Base-by-base conservation (phyloP, 306 rosid genomes). In the Canavalia gladiata region DNA sequence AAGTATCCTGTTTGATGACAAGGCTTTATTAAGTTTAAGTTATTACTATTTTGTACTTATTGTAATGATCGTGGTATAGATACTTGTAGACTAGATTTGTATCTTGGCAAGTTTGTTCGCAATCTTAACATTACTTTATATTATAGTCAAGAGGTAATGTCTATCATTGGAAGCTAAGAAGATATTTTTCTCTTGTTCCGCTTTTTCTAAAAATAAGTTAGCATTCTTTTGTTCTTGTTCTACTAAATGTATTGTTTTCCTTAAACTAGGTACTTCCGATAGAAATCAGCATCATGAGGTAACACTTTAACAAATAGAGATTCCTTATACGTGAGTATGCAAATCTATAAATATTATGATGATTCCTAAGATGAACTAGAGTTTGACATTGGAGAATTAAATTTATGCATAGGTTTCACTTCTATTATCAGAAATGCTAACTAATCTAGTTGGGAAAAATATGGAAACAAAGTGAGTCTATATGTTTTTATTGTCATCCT, bases 71-170 rank as follows among this genome's bases (percentile, higher is more conserved):
- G 70, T 57, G 65, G 12, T 84, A 71, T 89, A 91, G 99, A 93
- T 95, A 62, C 89, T 93, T 58, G 89, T 96, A 74, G 91, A 95
- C 63, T 83, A 90, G 91, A 81, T 82, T 39, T 88, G 88, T 87
- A 47, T 85, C 39, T 67, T 85, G 11, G 79, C 95, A 54, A 60
- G 78, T 66, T 83, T 87, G 81, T 65, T 89, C 77, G 35, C 74
- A 10, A 18, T 90, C 65, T 71, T 84, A 67, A 87, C 88, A 42
- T 66, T 89, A 42, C 71, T 89, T 45, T 85, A 49, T 69, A 79
- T 85, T 72, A 87, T 81, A 52, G 82, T 81, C 46, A 93, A 85
- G 88, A 81, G 98, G 99, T 91, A 81, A 65, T 39, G 25, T 18
- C 25, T 18, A 18, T 18, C 25, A 18, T 18, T 18, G 25, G 25